Base-by-base conservation (phyloP, 306 rosid genomes). In the Astragalus membranaceus region DNA sequence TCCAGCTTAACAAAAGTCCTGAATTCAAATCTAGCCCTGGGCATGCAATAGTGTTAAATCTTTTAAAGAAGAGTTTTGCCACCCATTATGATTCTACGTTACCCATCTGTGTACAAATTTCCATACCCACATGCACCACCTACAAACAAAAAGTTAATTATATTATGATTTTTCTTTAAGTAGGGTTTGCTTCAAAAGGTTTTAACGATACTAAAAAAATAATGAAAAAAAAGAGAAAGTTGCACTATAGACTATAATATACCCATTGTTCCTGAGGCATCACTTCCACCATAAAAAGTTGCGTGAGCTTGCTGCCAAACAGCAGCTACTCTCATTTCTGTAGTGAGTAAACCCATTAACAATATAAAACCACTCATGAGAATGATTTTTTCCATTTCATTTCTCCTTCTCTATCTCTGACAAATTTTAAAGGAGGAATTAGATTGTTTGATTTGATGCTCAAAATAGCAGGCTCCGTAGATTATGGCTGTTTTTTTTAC, bases 41-140 rank as follows among this genome's bases (percentile, higher is more conserved):
- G n/a, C n/a, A n/a, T n/a, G n/a, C n/a, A n/a, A n/a, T n/a, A n/a
- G n/a, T n/a, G n/a, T n/a, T n/a, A n/a, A n/a, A n/a, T n/a, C n/a
- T n/a, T n/a, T n/a, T n/a, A n/a, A n/a, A n/a, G n/a, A n/a, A n/a
- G n/a, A n/a, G n/a, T n/a, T n/a, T n/a, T n/a, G n/a, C n/a, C n/a
- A n/a, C n/a, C n/a, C n/a, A n/a, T n/a, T n/a, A n/a, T n/a, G n/a
- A n/a, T n/a, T n/a, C n/a, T n/a, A n/a, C n/a, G n/a, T n/a, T n/a
- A n/a, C n/a, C 89, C 89, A 57, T 84, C 88, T 1, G 67, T 81
- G 75, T 80, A 33, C 7, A 85, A 82, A 63, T 85, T 82, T 33
- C 91, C 93, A 72, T 89, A 90, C 0, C 96, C 96, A 82, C 93
- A 90, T 12, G 96, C 91, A 0, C 96, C 94, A 16, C 88, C 93